phyloP scores from a whole-genome alignment of 805 yeast genomes.

The Suhomyces vadensis region DNA sequence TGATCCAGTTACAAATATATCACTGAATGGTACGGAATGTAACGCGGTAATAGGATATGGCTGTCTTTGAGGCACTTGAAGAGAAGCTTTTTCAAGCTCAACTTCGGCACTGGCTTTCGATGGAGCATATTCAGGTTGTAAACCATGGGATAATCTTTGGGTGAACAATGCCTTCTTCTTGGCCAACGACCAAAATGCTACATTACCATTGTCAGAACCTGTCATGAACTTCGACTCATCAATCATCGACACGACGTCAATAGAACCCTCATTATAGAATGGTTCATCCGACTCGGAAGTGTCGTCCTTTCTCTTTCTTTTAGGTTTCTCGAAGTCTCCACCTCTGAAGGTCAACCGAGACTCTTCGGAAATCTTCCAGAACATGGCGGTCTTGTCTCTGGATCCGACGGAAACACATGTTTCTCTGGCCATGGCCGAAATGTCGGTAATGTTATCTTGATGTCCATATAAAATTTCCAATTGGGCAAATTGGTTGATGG shows the following conservation, averaged over 20 bases:
- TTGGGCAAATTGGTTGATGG: constrained; percentile 82
- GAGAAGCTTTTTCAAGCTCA: constrained; percentile 49
- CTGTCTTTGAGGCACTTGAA: constrained; percentile 65
- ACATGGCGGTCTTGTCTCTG: constrained; percentile 90
- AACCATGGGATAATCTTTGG: constrained; percentile 76
- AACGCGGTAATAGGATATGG: constrained; percentile 88
- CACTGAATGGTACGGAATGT: constrained; percentile 80
- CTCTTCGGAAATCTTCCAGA: constrained; percentile 97
- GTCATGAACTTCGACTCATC: constrained; percentile 93
- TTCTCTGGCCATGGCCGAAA: constrained; percentile 79
- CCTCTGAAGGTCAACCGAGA: constrained; percentile 91
- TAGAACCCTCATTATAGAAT: constrained; percentile 76
- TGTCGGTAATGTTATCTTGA: constrained; percentile 84
- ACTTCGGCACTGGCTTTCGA: constrained; percentile 47
- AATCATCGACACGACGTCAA: constrained; percentile 86
- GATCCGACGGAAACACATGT: constrained; percentile 96
- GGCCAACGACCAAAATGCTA: constrained; percentile 85
- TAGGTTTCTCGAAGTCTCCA: constrained; percentile 61
- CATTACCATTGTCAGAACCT: constrained; percentile 91
- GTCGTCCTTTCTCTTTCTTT: constrained; percentile 32
- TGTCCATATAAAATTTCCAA: constrained; percentile 93
- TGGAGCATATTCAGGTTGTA: constrained; percentile 48
- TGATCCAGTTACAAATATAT: constrained; percentile 85
- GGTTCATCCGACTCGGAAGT: constrained; percentile 20
- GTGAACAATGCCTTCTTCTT: constrained; percentile 85